Evolutionary conservation across 139 green algal genomes (phyloP).

Genomic region (Picochlorum sp.): DNA sequence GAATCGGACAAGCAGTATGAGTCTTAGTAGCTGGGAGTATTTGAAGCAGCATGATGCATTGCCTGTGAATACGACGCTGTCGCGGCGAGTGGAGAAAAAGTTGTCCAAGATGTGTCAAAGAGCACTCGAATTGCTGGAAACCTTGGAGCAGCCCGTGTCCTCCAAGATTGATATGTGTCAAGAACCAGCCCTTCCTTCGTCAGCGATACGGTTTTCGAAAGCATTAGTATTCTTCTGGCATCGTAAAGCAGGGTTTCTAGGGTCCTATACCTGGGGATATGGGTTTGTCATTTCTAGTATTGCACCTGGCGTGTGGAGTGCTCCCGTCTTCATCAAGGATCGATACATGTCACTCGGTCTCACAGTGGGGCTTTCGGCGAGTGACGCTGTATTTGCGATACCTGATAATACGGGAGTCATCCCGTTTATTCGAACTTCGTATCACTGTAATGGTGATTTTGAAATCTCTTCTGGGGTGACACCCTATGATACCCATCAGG

Average conservation of each 20-base stretch:
- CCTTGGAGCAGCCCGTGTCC: conserved; percentile 5
- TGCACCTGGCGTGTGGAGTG: conserved; percentile 12
- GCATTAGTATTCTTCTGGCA: conserved; percentile 16
- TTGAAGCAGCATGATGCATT: no score
- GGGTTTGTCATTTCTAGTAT: conserved; percentile 17
- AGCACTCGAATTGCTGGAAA: no score
- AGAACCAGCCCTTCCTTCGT: conserved; percentile 5
- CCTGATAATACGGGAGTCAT: neutral
- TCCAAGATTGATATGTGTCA: neutral
- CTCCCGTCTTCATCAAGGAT: conserved; percentile 12
- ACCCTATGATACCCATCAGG: neutral
- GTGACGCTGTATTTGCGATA: conserved; percentile 5
- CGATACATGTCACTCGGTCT: conserved; percentile 13
- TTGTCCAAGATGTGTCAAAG: no score
- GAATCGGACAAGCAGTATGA: no score
- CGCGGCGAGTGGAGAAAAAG: no score
- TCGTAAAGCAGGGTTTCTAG: conserved; percentile 14
- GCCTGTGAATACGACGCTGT: no score
- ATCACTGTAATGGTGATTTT: conserved; percentile 1
- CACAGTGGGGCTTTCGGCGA: conserved; percentile 3
- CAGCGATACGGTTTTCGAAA: conserved; percentile 13
- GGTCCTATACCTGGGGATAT: conserved; percentile 5
- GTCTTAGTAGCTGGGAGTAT: no score
- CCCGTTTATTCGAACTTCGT: neutral
- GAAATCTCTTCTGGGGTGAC: neutral